Evolutionary conservation across 768 basidiomycete species (phyloP).

Genomic region (Mycena latifolia): DNA sequence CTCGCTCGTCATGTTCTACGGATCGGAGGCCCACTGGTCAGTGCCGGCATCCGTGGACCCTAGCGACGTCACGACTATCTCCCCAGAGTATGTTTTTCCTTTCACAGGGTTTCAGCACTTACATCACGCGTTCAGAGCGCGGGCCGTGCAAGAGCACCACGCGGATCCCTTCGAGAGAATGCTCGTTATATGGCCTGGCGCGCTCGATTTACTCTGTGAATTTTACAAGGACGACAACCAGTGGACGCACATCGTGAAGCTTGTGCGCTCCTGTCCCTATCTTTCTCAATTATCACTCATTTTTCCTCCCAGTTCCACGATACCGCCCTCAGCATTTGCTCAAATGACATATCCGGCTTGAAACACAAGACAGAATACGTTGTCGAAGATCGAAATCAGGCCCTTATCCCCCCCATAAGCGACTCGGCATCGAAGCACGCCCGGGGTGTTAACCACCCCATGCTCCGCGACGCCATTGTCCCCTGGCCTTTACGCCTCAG

Average conservation of each 20-base stretch:
- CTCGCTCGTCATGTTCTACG: too few species aligned
- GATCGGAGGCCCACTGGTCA: too few species aligned
- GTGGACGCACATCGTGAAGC: neutral
- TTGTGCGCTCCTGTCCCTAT: neutral
- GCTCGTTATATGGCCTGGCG: neutral
- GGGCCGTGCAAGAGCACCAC: neutral
- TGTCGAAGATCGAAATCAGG: neutral
- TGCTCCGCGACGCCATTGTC: neutral
- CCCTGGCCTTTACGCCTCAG: neutral
- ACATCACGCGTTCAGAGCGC: neutral
- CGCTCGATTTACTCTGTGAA: neutral
- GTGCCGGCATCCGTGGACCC: too few species aligned
- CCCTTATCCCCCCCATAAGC: neutral
- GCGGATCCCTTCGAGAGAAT: slow-evolving; percentile 8
- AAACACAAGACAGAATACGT: neutral
- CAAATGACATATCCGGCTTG: neutral
- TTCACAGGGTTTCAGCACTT: neutral
- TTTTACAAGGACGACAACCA: neutral
- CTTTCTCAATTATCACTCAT: neutral
- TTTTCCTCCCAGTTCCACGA: neutral
- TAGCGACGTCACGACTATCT: too few species aligned
- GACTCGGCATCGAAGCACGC: neutral
- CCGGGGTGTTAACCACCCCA: neutral
- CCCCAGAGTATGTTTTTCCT: too few species aligned
- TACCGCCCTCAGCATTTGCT: neutral